Evolutionary conservation across 345 rosid genomes (phyloP).

Genomic region (Syzygium aromaticum): DNA sequence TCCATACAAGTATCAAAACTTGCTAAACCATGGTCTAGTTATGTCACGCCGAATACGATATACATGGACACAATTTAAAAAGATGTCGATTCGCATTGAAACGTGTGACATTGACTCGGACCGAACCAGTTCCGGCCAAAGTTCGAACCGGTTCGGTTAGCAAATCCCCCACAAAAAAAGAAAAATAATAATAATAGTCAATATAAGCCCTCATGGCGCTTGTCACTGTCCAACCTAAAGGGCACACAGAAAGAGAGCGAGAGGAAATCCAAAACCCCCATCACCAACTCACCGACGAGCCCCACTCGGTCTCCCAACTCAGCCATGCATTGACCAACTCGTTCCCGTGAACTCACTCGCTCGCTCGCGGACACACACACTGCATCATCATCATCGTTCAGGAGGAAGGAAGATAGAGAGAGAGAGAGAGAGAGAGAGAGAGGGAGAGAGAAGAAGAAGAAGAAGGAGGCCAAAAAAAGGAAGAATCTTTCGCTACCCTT

Average conservation of each 20-base stretch:
- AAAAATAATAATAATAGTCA: too few species aligned
- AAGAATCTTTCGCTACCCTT: neutral
- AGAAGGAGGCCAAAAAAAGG: neutral
- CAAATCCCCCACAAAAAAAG: too few species aligned
- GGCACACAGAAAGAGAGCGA: too few species aligned
- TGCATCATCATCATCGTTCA: neutral
- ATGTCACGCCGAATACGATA: fast-evolving
- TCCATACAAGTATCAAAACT: too few species aligned
- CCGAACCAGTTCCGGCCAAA: neutral
- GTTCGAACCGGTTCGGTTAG: too few species aligned
- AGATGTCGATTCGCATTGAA: neutral
- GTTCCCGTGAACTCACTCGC: neutral
- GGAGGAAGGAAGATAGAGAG: neutral
- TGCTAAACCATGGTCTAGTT: neutral
- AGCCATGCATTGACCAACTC: neutral
- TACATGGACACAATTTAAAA: neutral
- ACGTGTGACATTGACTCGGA: too few species aligned
- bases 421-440: neutral
- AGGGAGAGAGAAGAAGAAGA: neutral
- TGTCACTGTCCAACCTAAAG: too few species aligned
- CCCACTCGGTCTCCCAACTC: neutral
- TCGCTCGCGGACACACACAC: neutral
- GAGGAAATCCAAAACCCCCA: too few species aligned
- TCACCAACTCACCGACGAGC: neutral
- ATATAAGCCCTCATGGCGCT: too few species aligned